Conservation (phyloP, 1,139 yeast genomes). For the Barnettozyma hawaiiensis region DNA sequence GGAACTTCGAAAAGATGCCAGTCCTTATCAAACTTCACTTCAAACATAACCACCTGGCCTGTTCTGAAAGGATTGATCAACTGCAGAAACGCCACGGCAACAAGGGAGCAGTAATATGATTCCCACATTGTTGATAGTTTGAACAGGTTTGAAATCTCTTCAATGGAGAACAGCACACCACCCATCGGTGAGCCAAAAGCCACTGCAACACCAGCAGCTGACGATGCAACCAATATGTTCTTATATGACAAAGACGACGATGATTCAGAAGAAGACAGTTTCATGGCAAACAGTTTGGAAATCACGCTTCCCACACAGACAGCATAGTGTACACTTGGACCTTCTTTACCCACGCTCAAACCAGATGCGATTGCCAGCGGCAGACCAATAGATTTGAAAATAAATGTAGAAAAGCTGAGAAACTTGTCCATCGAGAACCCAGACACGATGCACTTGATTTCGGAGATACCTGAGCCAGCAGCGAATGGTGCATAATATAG, state of each 20-base stretch:
- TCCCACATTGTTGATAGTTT: slow-evolving; percentile 83
- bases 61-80: slow-evolving; percentile 84
- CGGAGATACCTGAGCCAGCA: slow-evolving; percentile 96
- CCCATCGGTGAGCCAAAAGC: slow-evolving; percentile 71
- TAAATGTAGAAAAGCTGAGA: slow-evolving; percentile 64
- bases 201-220: slow-evolving; percentile 64
- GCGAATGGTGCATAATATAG: slow-evolving; percentile 78
- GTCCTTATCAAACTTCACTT: slow-evolving; percentile 74
- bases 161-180: slow-evolving; percentile 60
- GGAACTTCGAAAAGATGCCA: slow-evolving; percentile 91
- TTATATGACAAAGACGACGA: slow-evolving; percentile 33
- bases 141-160: slow-evolving; percentile 52
- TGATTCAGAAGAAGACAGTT: slow-evolving; percentile 38
- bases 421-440: slow-evolving; percentile 84
- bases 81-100: slow-evolving; percentile 78
- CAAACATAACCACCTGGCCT: slow-evolving; percentile 89
- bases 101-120: slow-evolving; percentile 82
- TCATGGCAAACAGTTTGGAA: slow-evolving; percentile 48
- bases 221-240: slow-evolving; percentile 58
- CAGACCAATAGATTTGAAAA: slow-evolving; percentile 71
- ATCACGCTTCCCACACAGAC: slow-evolving; percentile 60
- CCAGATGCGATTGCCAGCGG: slow-evolving; percentile 74
- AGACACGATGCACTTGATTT: slow-evolving; percentile 89
- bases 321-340: slow-evolving; percentile 68
- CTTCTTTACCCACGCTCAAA: slow-evolving; percentile 63